Evolutionary conservation across 148 eudicot species (phyloP), one percentile per base, ranked within the genome.

Genomic region (Chenopodium album): DNA sequence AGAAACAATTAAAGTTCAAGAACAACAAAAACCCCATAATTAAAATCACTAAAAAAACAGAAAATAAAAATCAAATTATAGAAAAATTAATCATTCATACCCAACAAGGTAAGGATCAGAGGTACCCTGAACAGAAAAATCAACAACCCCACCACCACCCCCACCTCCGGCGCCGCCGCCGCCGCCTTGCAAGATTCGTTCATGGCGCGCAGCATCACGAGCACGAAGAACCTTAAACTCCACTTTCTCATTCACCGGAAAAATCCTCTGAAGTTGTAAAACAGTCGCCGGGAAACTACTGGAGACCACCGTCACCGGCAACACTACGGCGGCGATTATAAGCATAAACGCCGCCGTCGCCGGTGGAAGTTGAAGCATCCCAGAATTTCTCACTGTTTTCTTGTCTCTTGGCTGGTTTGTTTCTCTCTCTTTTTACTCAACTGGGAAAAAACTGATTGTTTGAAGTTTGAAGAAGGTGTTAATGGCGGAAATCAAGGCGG

Each of bases 31-130:
- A 68, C 4, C 70, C 83, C 65, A 81, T 65, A 83, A 26, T 28
- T 26, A 63, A 63, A 44, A 54, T 44, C 46, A 75, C 62, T 7
- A 32, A 82, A 29, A 59, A 63, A 0, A 14, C 47, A 20, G 11
- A 12, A 9, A 66, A 9, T 23, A 46, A 79, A 70, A 65, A 2
- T 31, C 1, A 44, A 44, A 69, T 41, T 41, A 5, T 5, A 41
- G 44, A 0, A 41, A 41, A 41, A 41, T 41, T 41, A 41, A 41
- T 41, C 44, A 41, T 6, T 41, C 44, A 41, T 93, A 93, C 98
- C 98, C 98, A 77, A 84, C 88, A 59, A 82, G 78, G 73, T 87
- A 92, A 78, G 95, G 94, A 90, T 95, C 98, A 82, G 97, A 88
- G 77, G 91, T 76, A 9, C 98, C 98, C 76, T 76, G 82, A 64